Evolutionary conservation across 306 rosid genomes (phyloP), one percentile per base, ranked within the genome.

Genomic region (Cucurbita moschata): DNA sequence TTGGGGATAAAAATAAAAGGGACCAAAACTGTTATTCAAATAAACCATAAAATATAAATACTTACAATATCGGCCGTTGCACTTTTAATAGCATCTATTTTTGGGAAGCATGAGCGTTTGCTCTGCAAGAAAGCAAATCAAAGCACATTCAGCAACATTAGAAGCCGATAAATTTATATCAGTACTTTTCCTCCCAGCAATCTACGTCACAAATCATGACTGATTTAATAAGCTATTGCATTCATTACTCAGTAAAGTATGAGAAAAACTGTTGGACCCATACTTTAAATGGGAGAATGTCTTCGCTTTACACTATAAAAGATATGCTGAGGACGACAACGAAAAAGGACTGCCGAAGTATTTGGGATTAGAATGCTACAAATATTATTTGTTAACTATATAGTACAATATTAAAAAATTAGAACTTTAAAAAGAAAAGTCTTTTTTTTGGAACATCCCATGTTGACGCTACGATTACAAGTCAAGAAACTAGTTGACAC

Each of bases 11-110:
- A 38, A 62, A 64, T 5, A 30, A 63, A 63, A 42, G 52, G 4
- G 14, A 64, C 52, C 52, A 16, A 37, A 62, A 64, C 52, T 6
- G 26, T 49, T 7, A 49, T 14, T 49, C 43, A 49, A 44, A 19
- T 49, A 3, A 26, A 12, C 47, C 21, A 14, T 47, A n/a, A 70
- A 26, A 26, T 70, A 26, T 35, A 50, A 15, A 35, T 70, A 85
- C 99, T 95, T 82, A 95, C 99, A 81, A 89, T 80, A 78, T 95
- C 99, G 56, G 92, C 96, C 1, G 97, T 79, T 52, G 97, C 90
- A 81, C 86, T 82, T 79, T 89, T 91, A 77, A 95, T 89, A 61
- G 97, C 96, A 74, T 95, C 90, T 80, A 95, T 67, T 78, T 87
- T 91, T 6, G 99, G 97, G 84, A 55, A 88, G 87, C 92, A 91